phyloP scores from a whole-genome alignment of 2,329 filamentous ascomycete species.

The Colletotrichum higginsianum region DNA sequence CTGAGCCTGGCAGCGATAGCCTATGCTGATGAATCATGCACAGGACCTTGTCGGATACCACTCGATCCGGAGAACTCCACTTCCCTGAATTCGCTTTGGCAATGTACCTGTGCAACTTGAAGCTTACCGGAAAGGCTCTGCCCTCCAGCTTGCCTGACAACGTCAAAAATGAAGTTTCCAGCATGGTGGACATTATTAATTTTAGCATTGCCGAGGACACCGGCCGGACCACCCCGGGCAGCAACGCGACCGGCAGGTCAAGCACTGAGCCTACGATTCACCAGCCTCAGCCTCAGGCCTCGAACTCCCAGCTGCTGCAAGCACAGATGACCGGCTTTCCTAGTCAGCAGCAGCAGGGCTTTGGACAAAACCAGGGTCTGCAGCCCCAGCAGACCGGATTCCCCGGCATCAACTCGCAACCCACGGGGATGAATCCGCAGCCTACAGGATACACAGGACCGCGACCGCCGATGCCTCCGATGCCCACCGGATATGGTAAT shows the following conservation, averaged over 20 bases:
- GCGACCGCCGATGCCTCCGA: conserved; percentile 84
- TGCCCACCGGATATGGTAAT: conserved; percentile 75
- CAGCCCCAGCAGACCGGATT: conserved; percentile 81
- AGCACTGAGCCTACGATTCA: conserved; percentile 70
- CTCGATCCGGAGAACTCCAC: conserved; percentile 93
- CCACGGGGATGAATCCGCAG: conserved; percentile 76
- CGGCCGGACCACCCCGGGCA: conserved; percentile 63
- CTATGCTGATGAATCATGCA: conserved; percentile 44
- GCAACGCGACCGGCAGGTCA: conserved; percentile 73
- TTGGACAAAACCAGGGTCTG: conserved; percentile 71
- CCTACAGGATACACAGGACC: conserved; percentile 86
- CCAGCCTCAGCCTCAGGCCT: conserved; percentile 81
- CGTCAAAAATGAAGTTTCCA: conserved; percentile 96
- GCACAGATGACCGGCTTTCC: conserved; percentile 80
- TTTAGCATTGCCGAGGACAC: conserved; percentile 88
- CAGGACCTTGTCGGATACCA: conserved; percentile 94
- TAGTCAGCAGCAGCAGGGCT: conserved; percentile 68
- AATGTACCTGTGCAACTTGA: conserved; percentile 98
- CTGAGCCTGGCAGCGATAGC: conserved; percentile 2
- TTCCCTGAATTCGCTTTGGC: conserved; percentile 98
- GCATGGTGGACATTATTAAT: conserved; percentile 99
- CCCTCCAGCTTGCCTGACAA: conserved; percentile 84
- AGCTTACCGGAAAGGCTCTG: conserved; percentile 87
- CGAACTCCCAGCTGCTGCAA: conserved; percentile 76
- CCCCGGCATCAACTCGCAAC: conserved; percentile 72